Base-by-base conservation (phyloP, 179 eudicot genomes). In the Corrigiola litoralis region DNA sequence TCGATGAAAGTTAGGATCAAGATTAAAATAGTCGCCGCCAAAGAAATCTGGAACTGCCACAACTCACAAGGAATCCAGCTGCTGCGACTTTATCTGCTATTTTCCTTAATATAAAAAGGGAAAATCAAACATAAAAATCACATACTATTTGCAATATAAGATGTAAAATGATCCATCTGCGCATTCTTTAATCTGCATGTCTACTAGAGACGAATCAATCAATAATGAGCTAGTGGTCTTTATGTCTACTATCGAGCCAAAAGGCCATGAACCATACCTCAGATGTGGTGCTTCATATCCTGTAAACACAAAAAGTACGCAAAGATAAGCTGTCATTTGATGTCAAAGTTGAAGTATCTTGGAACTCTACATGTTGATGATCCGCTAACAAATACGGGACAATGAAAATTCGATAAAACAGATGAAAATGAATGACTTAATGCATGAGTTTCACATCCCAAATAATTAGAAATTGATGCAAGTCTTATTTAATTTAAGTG, bases 11-110 rank as follows among this genome's bases (percentile, higher is more conserved):
- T 53, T 17, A 20, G 62, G 58, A 3, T 53, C 71, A 45, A 8
- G 58, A 9, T 14, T 31, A 33, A 21, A 65, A 16, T 37, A 44
- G 62, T 82, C 86, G 6, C 83, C 81, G 58, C 61, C 14, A 38
- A 69, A 70, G 72, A 82, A 75, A 67, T 82, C 87, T 5, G 81
- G 84, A 62, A 78, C n/a, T n/a, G n/a, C 84, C 40, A 77, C 77
- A 12, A 83, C 84, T 23, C n/a, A n/a, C n/a, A n/a, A 55, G 65
- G 73, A 62, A 77, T 5, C 84, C 87, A 42, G 74, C 58, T 8
- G 69, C 81, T 37, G 84, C 84, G 68, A 80, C 65, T 74, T 80
- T 83, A 44, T 80, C 87, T 6, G 87, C 87, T 18, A 83, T 67
- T 40, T 70, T 77, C 77, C 82, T 83, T 63, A 40, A 81, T 16